Base-by-base conservation (phyloP, 1,139 yeast species). In the Pichia sp. region DNA sequence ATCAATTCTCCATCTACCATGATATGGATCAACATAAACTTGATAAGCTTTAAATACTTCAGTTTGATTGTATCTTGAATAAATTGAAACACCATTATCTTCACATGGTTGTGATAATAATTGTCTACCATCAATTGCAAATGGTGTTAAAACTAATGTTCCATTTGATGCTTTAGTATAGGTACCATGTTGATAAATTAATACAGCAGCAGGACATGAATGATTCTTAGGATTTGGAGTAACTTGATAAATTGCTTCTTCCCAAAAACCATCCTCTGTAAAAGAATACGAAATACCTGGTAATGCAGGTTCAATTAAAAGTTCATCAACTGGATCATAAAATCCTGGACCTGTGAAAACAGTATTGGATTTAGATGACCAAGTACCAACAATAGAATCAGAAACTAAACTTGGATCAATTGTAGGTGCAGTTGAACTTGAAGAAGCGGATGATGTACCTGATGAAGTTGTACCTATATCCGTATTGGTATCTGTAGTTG, bases 321-420 rank as follows among this genome's bases (percentile, higher is more conserved):
- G 76, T 64, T 92, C 98, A 61, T 89, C 96, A 25, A 89, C 85
- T 2, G 98, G 98, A 63, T 92, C 97, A 62, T 80, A 92, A 60
- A 92, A 92, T 4, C 92, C 96, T 0, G 98, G 96, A 0, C 98
- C 98, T 0, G 98, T 92, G 68, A 92, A 83, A 9, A 94, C 98
- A 7, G 95, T 80, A 63, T 86, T 87, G 23, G 97, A 82, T 64
- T 92, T 92, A 20, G 97, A 83, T 1, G 90, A 66, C 98, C 98
- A 92, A 0, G 98, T 92, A n/a, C 98, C 98, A 39, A 68, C 80
- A 43, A 82, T 64, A 46, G 67, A 48, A 11, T 50, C 49, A 22
- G 49, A 43, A 7, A 51, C 51, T n/a, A 49, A 31, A 33, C 48
- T 50, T n/a, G 45, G 37, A 37, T 44, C 34, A 8, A 25, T 16